Evolutionary conservation across 2,329 filamentous ascomycete genomes (phyloP), one percentile per base, ranked within the genome.

Genomic region (Rosellinia necatrix): DNA sequence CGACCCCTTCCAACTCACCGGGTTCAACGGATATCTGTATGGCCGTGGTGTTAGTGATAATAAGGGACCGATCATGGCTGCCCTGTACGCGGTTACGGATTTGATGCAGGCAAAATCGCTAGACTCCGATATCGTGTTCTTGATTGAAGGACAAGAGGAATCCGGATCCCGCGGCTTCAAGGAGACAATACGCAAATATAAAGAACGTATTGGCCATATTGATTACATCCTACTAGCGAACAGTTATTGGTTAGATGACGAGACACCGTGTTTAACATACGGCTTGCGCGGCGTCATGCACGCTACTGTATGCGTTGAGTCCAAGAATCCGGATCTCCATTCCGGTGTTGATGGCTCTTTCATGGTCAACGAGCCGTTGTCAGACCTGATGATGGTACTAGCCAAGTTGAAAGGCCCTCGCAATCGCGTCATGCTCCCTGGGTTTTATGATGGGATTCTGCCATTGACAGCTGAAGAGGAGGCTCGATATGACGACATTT

Each of bases 191-290:
- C 84, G 82, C 63, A 82, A 85, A 60, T 86, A 94, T 73, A 96
- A 96, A 72, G 81, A 87, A 12, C 81, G 91, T 21, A 96, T 99
- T 64, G 94, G 94, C 1, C 81, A 90, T 8, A 86, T 99, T 2
- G 93, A 99, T 73, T 97, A 94, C 79, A 94, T 99, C 52, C 77
- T 99, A 27, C 78, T 99, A 32, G 93, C 94, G 19, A 99, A 99
- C 77, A 97, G 92, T 74, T 99, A 99, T 77, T 99, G 94, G 94
- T 81, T 99, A 1, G 92, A 97, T 69, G 93, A 99, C 68, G 89
- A 96, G 63, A 92, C 96, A 2, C 94, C 94, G 0, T 99, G 94
- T 70, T 76, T 99, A 54, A 99, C 94, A 0, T 99, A 99, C 60
- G 94, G 94, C 1, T 81, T 97, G 6, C 86, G 94, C 44, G 94